Conservation (phyloP, 129 eudicot species). For the Mikania micrantha region DNA sequence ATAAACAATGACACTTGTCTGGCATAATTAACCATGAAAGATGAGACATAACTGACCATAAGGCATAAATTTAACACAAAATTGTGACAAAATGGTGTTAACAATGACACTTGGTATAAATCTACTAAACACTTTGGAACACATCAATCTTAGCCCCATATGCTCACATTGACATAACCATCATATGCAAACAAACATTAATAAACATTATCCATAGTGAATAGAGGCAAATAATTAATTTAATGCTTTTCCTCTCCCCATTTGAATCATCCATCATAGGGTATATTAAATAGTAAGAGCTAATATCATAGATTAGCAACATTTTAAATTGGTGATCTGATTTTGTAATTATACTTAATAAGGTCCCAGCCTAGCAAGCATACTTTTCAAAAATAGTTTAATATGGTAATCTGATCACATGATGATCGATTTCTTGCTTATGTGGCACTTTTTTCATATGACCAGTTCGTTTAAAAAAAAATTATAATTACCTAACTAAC, state of each 20-base stretch:
- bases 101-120: not conserved
- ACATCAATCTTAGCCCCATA: not conserved
- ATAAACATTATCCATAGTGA: not conserved
- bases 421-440: not conserved
- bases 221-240: not conserved
- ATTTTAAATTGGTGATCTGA: not conserved
- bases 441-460: not conserved
- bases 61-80: not conserved
- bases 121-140: not conserved
- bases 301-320: not conserved
- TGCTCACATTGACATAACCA: not conserved
- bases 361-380: not conserved
- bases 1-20: not conserved
- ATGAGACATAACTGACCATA: not conserved
- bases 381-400: not conserved
- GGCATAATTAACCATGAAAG: not conserved
- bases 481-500: not conserved
- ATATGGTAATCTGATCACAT: not conserved
- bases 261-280: conserved; percentile 2
- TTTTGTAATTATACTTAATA: not conserved
- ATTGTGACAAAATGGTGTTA: not conserved
- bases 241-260: not conserved
- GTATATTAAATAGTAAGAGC: not conserved
- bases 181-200: not conserved
- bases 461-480: not conserved